These are phyloP conservation scores for Ziziphus jujuba DNA, from an alignment of 306 rosid genomes.

Conservation along the genomic window DNA sequence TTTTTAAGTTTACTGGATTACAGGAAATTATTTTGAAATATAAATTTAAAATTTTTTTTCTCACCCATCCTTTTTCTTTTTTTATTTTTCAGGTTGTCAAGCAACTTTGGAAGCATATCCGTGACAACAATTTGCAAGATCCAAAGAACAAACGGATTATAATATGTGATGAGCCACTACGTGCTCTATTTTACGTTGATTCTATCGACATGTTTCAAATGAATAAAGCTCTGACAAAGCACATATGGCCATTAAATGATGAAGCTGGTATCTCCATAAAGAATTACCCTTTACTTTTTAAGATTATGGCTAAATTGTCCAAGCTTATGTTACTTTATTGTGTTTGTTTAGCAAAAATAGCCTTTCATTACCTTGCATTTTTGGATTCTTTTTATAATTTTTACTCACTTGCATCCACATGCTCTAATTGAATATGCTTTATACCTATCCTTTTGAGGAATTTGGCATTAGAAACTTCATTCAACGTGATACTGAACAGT, in stretches of 20 bases:
- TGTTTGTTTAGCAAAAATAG: neutral
- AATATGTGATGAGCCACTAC: slow-evolving; percentile 34
- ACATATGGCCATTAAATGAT: slow-evolving; percentile 32
- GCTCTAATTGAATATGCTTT: neutral
- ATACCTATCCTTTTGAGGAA: no score
- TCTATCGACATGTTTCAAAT: slow-evolving; percentile 43
- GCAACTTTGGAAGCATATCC: slow-evolving; percentile 40
- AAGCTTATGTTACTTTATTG: neutral
- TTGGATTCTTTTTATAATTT: neutral
- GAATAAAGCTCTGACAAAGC: slow-evolving; percentile 38
- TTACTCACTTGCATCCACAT: neutral
- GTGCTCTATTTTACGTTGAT: slow-evolving; percentile 31
- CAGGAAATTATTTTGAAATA: neutral
- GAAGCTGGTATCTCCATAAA: slow-evolving; percentile 13
- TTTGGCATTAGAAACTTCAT: no score
- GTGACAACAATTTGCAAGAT: slow-evolving; percentile 37
- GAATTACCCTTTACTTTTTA: neutral
- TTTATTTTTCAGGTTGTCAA: slow-evolving; percentile 39
- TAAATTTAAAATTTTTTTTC: neutral
- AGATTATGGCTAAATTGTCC: neutral
- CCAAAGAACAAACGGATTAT: slow-evolving; percentile 34
- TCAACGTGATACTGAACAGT: neutral
- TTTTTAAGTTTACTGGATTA: neutral
- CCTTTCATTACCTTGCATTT: neutral
- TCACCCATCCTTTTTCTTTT: neutral